These are phyloP conservation scores for Paecilomyces sp. DNA, from an alignment of 2,329 filamentous ascomycete genomes.

Conservation along the genomic window DNA sequence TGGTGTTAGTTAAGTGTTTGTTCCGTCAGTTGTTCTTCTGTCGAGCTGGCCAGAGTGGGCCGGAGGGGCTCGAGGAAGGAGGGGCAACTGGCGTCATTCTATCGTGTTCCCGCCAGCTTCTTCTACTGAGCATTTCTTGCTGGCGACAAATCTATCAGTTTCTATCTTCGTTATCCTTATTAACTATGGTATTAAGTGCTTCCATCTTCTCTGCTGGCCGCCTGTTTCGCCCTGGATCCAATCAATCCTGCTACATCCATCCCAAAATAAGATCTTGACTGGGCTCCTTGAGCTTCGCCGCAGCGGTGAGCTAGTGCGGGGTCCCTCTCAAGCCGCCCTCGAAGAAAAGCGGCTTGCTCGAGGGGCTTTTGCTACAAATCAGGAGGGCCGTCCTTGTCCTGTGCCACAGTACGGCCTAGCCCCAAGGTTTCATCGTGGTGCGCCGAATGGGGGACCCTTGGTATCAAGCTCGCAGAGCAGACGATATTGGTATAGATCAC, in stretches of 20 bases:
- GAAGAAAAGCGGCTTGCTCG: background rate
- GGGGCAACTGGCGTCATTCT: constrained; percentile 8
- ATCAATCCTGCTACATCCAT: background rate
- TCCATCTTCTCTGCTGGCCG: background rate
- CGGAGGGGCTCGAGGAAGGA: constrained; percentile 11
- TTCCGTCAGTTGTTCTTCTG: background rate
- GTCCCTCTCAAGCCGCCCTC: background rate
- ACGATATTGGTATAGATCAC: background rate
- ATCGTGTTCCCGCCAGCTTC: background rate
- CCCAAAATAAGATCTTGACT: background rate
- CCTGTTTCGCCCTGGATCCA: background rate
- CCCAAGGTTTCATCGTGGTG: background rate
- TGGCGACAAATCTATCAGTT: too few relatives aligned
- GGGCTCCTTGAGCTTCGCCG: background rate
- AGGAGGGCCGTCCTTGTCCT: background rate
- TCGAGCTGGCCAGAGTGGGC: background rate
- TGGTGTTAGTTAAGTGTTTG: background rate
- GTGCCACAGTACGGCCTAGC: background rate
- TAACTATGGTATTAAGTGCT: background rate
- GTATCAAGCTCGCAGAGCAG: background rate
- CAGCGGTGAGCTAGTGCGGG: background rate
- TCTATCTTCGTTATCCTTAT: too few relatives aligned
- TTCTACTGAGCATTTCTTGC: too few relatives aligned
- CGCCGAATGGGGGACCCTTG: background rate
- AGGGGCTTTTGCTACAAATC: background rate